These are phyloP conservation scores for Cyamopsis tetragonoloba DNA, from an alignment of 306 rosid species.

Conservation along the genomic window DNA sequence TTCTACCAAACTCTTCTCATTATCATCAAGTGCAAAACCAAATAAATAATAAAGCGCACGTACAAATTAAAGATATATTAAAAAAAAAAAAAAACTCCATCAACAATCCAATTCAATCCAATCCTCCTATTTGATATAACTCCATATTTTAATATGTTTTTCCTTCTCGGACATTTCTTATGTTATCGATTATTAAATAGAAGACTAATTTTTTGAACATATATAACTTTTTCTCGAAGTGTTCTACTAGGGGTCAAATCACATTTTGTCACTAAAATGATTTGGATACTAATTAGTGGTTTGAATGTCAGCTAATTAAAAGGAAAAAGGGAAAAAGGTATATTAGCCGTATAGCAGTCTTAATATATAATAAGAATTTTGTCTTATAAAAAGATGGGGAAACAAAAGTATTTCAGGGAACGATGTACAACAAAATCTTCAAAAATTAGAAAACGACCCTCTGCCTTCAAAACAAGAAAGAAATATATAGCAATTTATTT, in stretches of 20 bases:
- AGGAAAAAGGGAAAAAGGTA: too few relatives aligned
- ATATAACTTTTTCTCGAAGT: too few relatives aligned
- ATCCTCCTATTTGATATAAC: conserved; percentile 4
- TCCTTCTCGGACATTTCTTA: too few relatives aligned
- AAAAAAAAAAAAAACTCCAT: background rate
- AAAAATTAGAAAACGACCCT: conserved; percentile 23
- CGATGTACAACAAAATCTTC: conserved; percentile 13
- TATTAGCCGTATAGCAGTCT: too few relatives aligned
- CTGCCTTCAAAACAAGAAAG: background rate
- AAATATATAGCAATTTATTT: background rate
- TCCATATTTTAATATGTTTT: too few relatives aligned
- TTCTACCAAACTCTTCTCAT: conserved; percentile 11
- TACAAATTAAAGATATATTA: conserved; percentile 12
- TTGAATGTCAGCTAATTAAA: background rate
- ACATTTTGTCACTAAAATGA: too few relatives aligned
- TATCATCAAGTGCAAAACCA: background rate
- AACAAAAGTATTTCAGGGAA: conserved; percentile 1
- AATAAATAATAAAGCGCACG: background rate
- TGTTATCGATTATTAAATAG: too few relatives aligned
- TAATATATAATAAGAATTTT: too few relatives aligned
- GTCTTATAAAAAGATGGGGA: too few relatives aligned
- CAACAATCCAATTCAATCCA: conserved; percentile 4
- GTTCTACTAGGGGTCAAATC: too few relatives aligned
- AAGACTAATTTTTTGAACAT: too few relatives aligned
- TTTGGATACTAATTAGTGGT: background rate